Evolutionary conservation across 306 rosid species (phyloP).

Genomic region (Hippophae gyantsensis): DNA sequence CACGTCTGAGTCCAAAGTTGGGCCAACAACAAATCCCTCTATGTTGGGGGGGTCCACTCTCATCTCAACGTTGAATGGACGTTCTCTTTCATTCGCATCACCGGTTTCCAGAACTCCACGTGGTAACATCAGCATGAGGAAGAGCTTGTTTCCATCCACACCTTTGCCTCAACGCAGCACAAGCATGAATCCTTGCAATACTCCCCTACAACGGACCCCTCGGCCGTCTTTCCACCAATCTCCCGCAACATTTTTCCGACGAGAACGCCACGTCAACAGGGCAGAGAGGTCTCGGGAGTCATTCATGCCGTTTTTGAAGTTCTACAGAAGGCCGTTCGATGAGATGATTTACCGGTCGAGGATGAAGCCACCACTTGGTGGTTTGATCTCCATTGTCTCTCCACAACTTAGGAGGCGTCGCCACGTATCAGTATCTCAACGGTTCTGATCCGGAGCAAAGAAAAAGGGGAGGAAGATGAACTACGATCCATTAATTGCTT

Average conservation of each 20-base stretch:
- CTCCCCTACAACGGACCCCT: conserved; percentile 46
- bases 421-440: conserved; percentile 84
- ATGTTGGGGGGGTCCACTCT: conserved; percentile 62
- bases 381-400: conserved; percentile 84
- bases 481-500: too few relatives aligned
- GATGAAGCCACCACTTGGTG: conserved; percentile 97
- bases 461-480: neutral
- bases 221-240: conserved; percentile 75
- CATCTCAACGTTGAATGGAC: conserved; percentile 79
- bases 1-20: conserved; percentile 83
- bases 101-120: conserved; percentile 66
- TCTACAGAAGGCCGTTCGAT: conserved; percentile 71
- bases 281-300: conserved; percentile 58
- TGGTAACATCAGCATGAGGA: conserved; percentile 32
- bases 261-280: conserved; percentile 47
- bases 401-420: conserved; percentile 75
- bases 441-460: conserved; percentile 36
- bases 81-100: conserved; percentile 89
- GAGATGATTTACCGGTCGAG: conserved; percentile 89
- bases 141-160: conserved; percentile 66
- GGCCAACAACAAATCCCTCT: conserved; percentile 55
- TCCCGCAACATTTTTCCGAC: conserved; percentile 71
- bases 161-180: conserved; percentile 69
- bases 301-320: conserved; percentile 60
- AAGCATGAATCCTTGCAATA: neutral